Evolutionary conservation across 148 eudicot species (phyloP).

Genomic region (Arctostaphylos glauca): DNA sequence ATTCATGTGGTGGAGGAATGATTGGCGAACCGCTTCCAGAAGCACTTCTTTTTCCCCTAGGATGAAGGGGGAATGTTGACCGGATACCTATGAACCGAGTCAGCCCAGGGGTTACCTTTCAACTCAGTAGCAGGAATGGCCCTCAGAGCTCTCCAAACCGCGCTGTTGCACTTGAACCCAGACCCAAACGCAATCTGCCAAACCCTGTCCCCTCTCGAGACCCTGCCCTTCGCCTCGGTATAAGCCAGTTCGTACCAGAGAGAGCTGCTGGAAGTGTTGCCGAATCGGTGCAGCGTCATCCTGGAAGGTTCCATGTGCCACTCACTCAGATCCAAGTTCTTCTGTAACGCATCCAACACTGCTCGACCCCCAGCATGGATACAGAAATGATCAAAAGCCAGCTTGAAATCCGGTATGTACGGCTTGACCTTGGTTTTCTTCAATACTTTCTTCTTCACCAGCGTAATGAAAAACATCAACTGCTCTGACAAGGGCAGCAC

Average conservation of each 20-base stretch:
- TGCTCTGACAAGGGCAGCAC: constrained; percentile 74
- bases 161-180: constrained; percentile 91
- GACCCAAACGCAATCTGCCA: constrained; percentile 95
- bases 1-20: too few species aligned
- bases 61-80: constrained; percentile 36
- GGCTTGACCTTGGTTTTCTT: constrained; percentile 59
- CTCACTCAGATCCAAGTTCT: constrained; percentile 52
- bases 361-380: constrained; percentile 79
- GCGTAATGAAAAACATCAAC: constrained; percentile 53
- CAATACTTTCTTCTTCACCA: constrained; percentile 58
- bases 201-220: constrained; percentile 58
- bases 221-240: constrained; percentile 70
- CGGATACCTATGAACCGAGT: constrained; percentile 55
- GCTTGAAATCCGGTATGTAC: constrained; percentile 74
- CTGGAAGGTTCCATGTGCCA: constrained; percentile 95
- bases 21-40: too few species aligned
- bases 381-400: constrained; percentile 81
- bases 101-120: constrained; percentile 68
- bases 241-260: constrained; percentile 77
- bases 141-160: constrained; percentile 71
- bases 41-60: constrained; percentile 5
- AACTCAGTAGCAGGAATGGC: constrained; percentile 34
- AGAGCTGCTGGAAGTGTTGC: constrained; percentile 87
- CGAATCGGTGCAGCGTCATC: constrained; percentile 78
- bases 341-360: constrained; percentile 66